Conservation (phyloP, 306 rosid genomes). For the Trichosanthes truncata region DNA sequence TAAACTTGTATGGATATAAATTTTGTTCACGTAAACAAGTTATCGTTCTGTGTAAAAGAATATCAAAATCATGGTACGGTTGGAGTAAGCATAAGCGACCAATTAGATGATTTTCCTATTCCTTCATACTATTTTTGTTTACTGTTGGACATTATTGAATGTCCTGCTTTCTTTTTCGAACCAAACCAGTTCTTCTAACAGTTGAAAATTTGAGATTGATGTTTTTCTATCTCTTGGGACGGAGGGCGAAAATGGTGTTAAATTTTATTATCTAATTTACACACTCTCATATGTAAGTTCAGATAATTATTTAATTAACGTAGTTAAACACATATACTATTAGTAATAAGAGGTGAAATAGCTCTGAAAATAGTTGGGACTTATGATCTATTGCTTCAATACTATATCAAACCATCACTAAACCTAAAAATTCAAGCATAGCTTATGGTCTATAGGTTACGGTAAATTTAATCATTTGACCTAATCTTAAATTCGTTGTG, state of each 20-base stretch:
- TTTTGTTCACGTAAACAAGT: background rate
- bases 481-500: background rate
- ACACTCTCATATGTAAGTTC: background rate
- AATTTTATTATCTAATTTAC: background rate
- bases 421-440: background rate
- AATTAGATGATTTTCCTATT: background rate
- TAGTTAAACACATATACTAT: background rate
- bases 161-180: background rate
- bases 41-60: background rate
- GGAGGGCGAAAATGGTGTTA: background rate
- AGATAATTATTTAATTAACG: background rate
- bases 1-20: background rate
- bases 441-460: background rate
- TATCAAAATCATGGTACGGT: background rate
- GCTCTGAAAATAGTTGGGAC: background rate
- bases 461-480: no score
- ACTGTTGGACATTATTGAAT: background rate
- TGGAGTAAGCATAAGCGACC: background rate
- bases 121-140: background rate
- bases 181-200: background rate
- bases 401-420: background rate
- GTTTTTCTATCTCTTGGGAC: background rate
- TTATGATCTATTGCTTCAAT: background rate
- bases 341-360: background rate
- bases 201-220: background rate